Evolutionary conservation across 352 stramenopile species (phyloP).

Genomic region (Aphanomyces invadans): DNA sequence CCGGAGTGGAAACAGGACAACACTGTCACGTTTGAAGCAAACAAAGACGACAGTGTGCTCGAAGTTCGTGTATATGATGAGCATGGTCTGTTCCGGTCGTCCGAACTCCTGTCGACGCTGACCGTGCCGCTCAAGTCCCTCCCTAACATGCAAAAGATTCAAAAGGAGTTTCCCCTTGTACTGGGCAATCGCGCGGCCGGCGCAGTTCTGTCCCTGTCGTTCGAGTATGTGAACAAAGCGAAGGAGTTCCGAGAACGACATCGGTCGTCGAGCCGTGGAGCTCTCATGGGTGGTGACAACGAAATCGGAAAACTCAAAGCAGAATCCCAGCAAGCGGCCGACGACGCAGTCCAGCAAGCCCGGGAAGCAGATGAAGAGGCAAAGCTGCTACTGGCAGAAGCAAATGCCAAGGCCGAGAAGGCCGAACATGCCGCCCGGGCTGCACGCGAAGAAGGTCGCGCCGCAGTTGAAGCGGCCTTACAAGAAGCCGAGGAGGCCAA

Average conservation of each 20-base stretch:
- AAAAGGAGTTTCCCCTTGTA: slow-evolving; percentile 75
- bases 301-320: slow-evolving; percentile 79
- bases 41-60: slow-evolving; percentile 69
- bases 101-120: slow-evolving; percentile 63
- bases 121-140: slow-evolving; percentile 73
- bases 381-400: slow-evolving; percentile 61
- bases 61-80: slow-evolving; percentile 80
- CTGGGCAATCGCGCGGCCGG: slow-evolving; percentile 67
- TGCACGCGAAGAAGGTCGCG: slow-evolving; percentile 72
- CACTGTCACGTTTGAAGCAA: slow-evolving; percentile 70
- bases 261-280: slow-evolving; percentile 48
- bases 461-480: slow-evolving; percentile 76
- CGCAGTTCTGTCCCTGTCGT: slow-evolving; percentile 59
- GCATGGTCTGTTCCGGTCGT: slow-evolving; percentile 60
- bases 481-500: slow-evolving; percentile 69
- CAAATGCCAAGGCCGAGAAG: slow-evolving; percentile 68
- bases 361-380: slow-evolving; percentile 66
- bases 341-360: slow-evolving; percentile 69
- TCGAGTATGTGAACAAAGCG: slow-evolving; percentile 82
- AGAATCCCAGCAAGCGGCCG: slow-evolving; percentile 68
- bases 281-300: slow-evolving; percentile 69
- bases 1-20: slow-evolving; percentile 84
- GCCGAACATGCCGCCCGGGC: slow-evolving; percentile 73
- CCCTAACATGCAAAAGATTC: slow-evolving; percentile 78
- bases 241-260: slow-evolving; percentile 65